These are phyloP conservation scores for Ganoderma meredithae DNA, from an alignment of 1,284 basidiomycete genomes.

Conservation along the genomic window DNA sequence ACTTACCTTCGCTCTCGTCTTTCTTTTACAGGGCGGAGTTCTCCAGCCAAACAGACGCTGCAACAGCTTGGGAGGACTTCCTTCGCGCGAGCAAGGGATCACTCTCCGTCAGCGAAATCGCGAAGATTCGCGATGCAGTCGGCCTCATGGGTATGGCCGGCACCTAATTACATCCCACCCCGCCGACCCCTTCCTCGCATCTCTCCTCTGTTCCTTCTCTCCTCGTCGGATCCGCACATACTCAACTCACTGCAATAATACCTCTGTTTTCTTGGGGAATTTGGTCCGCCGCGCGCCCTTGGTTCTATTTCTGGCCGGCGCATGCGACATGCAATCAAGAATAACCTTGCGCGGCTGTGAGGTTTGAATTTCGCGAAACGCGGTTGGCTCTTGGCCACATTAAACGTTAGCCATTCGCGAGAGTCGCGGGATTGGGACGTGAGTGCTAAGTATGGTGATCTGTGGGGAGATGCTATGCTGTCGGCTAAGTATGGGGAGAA, in stretches of 20 bases:
- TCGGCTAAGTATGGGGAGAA: background rate
- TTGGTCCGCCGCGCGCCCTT: background rate
- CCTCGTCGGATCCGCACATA: too few relatives aligned
- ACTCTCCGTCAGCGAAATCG: constrained; percentile 77
- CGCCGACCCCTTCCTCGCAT: background rate
- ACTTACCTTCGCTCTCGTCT: constrained; percentile 11
- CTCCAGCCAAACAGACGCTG: constrained; percentile 57
- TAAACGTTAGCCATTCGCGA: background rate
- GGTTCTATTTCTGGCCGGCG: background rate
- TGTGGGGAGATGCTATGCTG: background rate
- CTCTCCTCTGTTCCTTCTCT: background rate
- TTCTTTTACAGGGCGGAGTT: constrained; percentile 60
- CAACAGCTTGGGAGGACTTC: constrained; percentile 77
- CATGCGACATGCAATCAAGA: background rate
- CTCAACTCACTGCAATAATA: background rate
- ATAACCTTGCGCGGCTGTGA: background rate
- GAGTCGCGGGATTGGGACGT: background rate
- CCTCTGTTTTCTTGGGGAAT: background rate
- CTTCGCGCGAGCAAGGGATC: constrained; percentile 73
- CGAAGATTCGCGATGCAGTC: constrained; percentile 79
- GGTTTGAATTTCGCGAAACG: background rate
- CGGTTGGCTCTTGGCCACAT: background rate
- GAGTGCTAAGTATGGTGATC: background rate
- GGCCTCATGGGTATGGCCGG: constrained; percentile 84
- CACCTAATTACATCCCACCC: constrained; percentile 46